Evolutionary conservation across 2,329 filamentous ascomycete species (phyloP), one percentile per base, ranked within the genome.

Genomic region (Zymoseptoria ardabiliae): DNA sequence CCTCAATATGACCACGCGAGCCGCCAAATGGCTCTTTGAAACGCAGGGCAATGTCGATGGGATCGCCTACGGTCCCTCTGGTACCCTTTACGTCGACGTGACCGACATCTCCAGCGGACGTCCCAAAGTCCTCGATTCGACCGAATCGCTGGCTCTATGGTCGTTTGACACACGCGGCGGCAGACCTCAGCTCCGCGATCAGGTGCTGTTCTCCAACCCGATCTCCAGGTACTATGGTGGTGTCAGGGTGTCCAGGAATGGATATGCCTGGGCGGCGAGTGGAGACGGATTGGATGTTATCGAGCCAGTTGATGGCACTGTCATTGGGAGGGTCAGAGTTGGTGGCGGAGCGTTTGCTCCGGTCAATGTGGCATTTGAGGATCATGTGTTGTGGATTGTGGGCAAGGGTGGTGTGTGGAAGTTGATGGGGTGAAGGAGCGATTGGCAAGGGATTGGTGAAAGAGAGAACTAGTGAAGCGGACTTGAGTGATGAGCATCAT

Each of bases 131-230:
- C 54, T 53, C 7, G 53, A 54, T 8, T 17, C 50, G 2, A 50
- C 35, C 7, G 51, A 53, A 13, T 53, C 53, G 0, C 83, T 82
- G 0, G 73, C 76, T 8, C 69, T 69, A 4, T 72, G 62, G 61
- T 61, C 65, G 0, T 63, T 54, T 21, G 59, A 61, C 21, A 35
- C 52, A 1, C 49, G 53, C 10, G 53, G 45, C 5, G 57, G 54
- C 17, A 10, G 54, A 5, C 59, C 59, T 19, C 30, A 58, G 2
- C 48, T 61, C 6, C 35, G 10, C 11, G 54, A 61, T 20, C 53
- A 35, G 2, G 23, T 52, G 20, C n/a, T 61, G 10, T 48, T 56
- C 49, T 58, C 17, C 4, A 57, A 57, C 35, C 56, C 56, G 1
- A 55, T 61, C 10, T 54, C 57, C 19, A 53, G 58, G 19, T 61